These are phyloP conservation scores for Naganishia onofrii DNA, from an alignment of 768 basidiomycete species.

Conservation along the genomic window DNA sequence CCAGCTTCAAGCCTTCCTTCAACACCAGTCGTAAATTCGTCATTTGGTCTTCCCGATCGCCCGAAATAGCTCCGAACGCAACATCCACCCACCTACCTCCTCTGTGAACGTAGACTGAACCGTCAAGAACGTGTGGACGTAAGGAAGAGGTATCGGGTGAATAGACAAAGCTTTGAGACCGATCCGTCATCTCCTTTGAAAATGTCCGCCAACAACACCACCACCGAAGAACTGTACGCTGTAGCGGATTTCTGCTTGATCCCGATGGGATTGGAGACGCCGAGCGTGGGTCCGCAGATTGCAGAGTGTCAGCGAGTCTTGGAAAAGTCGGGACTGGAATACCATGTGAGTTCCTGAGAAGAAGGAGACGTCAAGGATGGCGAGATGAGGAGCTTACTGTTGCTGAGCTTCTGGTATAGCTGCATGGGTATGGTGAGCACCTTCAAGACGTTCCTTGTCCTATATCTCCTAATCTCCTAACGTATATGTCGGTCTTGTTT, in stretches of 20 bases:
- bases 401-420: not conserved
- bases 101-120: no score
- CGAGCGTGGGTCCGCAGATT: conserved; percentile 48
- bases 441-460: not conserved
- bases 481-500: not conserved
- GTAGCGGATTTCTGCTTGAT: conserved; percentile 53
- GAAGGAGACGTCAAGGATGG: no score
- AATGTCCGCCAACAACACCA: conserved; percentile 1
- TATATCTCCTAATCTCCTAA: not conserved
- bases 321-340: conserved; percentile 75
- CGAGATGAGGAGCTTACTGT: conserved; percentile 40
- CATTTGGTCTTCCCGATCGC: not conserved
- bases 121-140: no score
- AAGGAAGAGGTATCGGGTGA: not conserved
- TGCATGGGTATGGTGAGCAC: conserved; percentile 19
- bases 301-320: conserved; percentile 70
- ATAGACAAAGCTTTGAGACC: not conserved
- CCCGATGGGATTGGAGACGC: conserved; percentile 45
- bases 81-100: no score
- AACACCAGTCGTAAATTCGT: not conserved
- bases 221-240: conserved; percentile 40
- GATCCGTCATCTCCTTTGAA: not conserved
- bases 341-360: conserved; percentile 62
- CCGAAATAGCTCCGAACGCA: not conserved
- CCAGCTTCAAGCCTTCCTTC: no score